A percentile compares a stretch with the other conserved stretches of the same genome.
phyloP scores from a whole-genome alignment of 2,329 filamentous ascomycete genomes.

The Xylaria sp. region DNA sequence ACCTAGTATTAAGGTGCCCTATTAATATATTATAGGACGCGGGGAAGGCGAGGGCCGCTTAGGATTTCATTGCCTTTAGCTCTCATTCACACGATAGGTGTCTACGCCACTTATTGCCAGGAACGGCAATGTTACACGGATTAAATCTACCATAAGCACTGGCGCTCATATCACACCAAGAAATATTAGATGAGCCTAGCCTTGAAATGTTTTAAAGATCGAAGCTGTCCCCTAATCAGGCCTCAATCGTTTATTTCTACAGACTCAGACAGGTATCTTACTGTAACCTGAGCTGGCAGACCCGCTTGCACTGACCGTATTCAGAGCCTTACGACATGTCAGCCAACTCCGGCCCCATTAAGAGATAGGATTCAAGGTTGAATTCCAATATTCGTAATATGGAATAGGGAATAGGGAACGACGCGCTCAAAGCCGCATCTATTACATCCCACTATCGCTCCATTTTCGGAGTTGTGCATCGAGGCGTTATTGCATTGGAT shows the following conservation, averaged over 20 bases:
- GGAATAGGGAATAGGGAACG: neutral
- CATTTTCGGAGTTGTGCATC: neutral
- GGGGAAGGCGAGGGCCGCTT: too few species aligned
- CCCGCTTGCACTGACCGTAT: neutral
- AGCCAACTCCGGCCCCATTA: neutral
- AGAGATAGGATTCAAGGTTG: neutral
- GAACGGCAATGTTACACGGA: too few species aligned
- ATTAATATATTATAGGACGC: neutral
- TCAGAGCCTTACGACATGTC: constrained; percentile 16
- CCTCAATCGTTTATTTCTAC: neutral
- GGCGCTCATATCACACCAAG: neutral
- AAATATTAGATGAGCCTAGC: neutral
- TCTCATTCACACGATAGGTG: neutral
- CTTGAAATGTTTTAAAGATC: neutral
- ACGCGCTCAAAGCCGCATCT: neutral
- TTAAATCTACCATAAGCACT: neutral
- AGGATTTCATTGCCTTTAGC: too few species aligned
- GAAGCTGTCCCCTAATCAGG: neutral
- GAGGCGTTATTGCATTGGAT: neutral
- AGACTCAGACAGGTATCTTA: neutral
- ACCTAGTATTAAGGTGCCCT: neutral
- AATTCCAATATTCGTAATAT: neutral
- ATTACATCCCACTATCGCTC: neutral
- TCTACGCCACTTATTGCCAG: neutral
- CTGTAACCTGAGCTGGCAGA: neutral